These are phyloP conservation scores for Fusarium vanettenii DNA, from an alignment of 2,329 filamentous ascomycete genomes.

Conservation along the genomic window DNA sequence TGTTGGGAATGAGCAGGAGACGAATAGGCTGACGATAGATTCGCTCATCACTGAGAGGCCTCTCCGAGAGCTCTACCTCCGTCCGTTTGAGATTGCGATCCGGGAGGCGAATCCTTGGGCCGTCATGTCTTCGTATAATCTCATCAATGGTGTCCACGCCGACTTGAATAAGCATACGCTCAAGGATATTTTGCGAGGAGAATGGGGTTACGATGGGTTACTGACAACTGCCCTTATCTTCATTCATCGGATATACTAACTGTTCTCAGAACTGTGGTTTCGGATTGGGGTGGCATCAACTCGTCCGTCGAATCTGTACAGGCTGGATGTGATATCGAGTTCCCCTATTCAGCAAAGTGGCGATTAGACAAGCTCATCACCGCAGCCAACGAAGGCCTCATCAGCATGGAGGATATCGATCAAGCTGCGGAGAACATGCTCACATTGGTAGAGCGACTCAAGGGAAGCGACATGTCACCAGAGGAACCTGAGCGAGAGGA, in stretches of 20 bases:
- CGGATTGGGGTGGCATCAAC: slow-evolving; percentile 70
- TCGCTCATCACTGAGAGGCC: slow-evolving; percentile 73
- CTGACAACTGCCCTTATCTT: slow-evolving; percentile 4
- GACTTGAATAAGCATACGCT: slow-evolving; percentile 64
- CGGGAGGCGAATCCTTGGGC: slow-evolving; percentile 77
- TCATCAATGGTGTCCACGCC: slow-evolving; percentile 72
- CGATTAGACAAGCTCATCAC: slow-evolving; percentile 67
- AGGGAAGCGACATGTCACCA: slow-evolving; percentile 66
- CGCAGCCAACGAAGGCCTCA: slow-evolving; percentile 60
- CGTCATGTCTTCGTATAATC: slow-evolving; percentile 76
- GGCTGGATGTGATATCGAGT: slow-evolving; percentile 68
- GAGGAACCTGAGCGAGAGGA: slow-evolving; percentile 69
- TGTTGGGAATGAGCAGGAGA: slow-evolving; percentile 80
- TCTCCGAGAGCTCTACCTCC: slow-evolving; percentile 77
- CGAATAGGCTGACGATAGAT: slow-evolving; percentile 65
- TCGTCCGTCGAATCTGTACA: slow-evolving; percentile 66
- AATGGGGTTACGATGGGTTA: slow-evolving; percentile 72
- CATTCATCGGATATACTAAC: slow-evolving; percentile 13
- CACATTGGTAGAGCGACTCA: slow-evolving; percentile 70
- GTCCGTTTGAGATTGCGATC: slow-evolving; percentile 79
- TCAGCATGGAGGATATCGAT: slow-evolving; percentile 64
- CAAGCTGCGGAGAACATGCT: slow-evolving; percentile 70
- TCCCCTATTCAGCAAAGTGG: slow-evolving; percentile 67
- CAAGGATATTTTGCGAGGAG: slow-evolving; percentile 68
- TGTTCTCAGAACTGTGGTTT: slow-evolving; percentile 61